These are phyloP conservation scores for Rosa lucieae DNA, from an alignment of 306 rosid genomes.

Conservation along the genomic window DNA sequence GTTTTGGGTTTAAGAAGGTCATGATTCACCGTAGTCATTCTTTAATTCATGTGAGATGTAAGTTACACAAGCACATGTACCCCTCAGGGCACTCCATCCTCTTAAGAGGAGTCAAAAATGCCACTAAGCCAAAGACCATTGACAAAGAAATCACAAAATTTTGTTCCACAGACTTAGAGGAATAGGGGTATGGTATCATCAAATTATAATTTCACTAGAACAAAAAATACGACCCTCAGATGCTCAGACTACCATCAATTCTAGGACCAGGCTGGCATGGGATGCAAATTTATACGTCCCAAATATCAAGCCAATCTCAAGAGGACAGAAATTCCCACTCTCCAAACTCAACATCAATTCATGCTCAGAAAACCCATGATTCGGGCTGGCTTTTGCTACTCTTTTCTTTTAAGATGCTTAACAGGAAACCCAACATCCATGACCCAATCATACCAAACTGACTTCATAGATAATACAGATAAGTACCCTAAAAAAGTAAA, in stretches of 20 bases:
- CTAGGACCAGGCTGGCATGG: not conserved
- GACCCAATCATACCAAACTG: not conserved
- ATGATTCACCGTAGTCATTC: not conserved
- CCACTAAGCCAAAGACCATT: not conserved
- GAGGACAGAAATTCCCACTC: not conserved
- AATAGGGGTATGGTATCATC: not conserved
- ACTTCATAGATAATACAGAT: not conserved
- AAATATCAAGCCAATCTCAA: not conserved
- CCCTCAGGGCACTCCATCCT: not conserved
- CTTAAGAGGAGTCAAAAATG: not conserved
- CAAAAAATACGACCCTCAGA: not conserved
- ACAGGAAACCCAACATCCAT: not conserved
- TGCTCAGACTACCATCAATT: not conserved
- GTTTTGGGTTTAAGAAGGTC: not conserved
- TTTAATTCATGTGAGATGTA: not conserved
- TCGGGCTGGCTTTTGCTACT: not conserved
- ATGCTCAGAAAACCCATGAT: constrained; percentile 2
- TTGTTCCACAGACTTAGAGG: not conserved
- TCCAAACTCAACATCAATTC: not conserved
- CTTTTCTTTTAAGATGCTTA: not conserved
- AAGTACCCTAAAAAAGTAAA: not conserved
- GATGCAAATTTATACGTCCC: not conserved
- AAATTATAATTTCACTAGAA: not conserved
- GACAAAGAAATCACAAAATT: not conserved
- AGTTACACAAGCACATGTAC: not conserved